These are phyloP conservation scores for Trypanosoma congolense DNA, from an alignment of 208 protist genomes.

Conservation along the genomic window DNA sequence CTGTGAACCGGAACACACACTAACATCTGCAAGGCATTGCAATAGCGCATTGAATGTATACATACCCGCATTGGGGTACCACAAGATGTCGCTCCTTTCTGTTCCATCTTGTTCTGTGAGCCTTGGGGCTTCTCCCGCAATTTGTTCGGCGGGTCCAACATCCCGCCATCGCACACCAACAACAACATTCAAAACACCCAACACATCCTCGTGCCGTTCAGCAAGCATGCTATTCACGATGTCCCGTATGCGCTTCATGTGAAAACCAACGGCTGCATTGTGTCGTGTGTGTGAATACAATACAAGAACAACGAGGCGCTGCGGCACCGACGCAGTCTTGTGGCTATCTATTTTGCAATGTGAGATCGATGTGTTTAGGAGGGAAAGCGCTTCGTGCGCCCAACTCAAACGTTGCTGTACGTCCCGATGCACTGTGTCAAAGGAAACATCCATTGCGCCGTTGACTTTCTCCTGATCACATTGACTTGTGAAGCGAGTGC, in stretches of 20 bases:
- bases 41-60: conserved; percentile 56
- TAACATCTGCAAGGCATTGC: conserved; percentile 25
- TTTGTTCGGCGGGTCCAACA: not conserved
- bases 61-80: conserved; percentile 55
- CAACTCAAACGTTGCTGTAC: conserved; percentile 19
- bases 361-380: conserved; percentile 4
- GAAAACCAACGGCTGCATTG: conserved; percentile 24
- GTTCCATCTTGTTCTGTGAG: no score
- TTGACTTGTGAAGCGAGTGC: conserved; percentile 28
- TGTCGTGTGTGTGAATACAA: conserved; percentile 47
- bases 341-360: not conserved
- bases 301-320: conserved; percentile 43
- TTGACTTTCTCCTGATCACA: conserved; percentile 42
- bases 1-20: not conserved
- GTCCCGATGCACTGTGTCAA: conserved; percentile 32
- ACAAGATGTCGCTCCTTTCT: conserved; percentile 23
- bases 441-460: conserved; percentile 20
- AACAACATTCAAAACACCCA: conserved; percentile 42
- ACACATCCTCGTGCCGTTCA: conserved; percentile 21
- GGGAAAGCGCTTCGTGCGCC: conserved; percentile 11
- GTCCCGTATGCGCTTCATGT: conserved; percentile 19
- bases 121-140: not conserved
- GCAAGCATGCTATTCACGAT: conserved; percentile 14
- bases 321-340: conserved; percentile 3
- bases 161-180: conserved; percentile 36